Percentiles rank a stretch among this genome's conserved stretches.
These are phyloP conservation scores for Piper betle DNA, from an alignment of 164 flowering plant genomes.

Conservation along the genomic window DNA sequence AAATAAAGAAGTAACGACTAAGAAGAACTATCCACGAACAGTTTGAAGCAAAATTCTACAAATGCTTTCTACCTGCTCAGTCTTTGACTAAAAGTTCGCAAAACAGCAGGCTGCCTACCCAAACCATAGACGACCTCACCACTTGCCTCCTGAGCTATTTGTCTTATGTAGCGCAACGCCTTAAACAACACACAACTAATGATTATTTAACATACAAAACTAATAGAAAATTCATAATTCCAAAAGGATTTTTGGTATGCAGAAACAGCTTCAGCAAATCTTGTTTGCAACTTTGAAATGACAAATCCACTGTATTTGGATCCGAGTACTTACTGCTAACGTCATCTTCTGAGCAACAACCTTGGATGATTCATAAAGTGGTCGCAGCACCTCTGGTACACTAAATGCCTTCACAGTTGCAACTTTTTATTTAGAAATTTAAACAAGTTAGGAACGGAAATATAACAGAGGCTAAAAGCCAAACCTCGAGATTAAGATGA, in stretches of 20 bases:
- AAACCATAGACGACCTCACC: constrained; percentile 78
- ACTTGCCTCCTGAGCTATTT: constrained; percentile 86
- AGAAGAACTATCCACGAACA: not conserved
- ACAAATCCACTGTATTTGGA: not conserved
- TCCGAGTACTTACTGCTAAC: constrained; percentile 50
- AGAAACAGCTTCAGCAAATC: no score
- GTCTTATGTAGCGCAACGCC: constrained; percentile 80
- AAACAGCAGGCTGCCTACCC: constrained; percentile 95
- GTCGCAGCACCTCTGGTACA: constrained; percentile 82
- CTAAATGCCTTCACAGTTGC: constrained; percentile 56
- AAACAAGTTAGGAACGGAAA: not conserved
- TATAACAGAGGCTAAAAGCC: not conserved
- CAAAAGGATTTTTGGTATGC: not conserved
- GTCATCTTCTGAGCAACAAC: constrained; percentile 87
- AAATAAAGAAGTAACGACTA: not conserved
- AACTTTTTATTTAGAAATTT: not conserved
- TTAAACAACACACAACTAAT: constrained; percentile 1
- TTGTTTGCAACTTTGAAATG: no score
- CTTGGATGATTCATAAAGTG: constrained; percentile 85
- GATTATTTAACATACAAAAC: no score
- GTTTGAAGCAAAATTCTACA: not conserved
- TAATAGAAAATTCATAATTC: not conserved
- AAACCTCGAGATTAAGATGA: constrained; percentile 84
- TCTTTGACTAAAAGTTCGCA: constrained; percentile 86
- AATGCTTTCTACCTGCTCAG: constrained; percentile 51